phyloP scores from a whole-genome alignment of 2,329 filamentous ascomycete species.

The Sclerotinia spermophila region DNA sequence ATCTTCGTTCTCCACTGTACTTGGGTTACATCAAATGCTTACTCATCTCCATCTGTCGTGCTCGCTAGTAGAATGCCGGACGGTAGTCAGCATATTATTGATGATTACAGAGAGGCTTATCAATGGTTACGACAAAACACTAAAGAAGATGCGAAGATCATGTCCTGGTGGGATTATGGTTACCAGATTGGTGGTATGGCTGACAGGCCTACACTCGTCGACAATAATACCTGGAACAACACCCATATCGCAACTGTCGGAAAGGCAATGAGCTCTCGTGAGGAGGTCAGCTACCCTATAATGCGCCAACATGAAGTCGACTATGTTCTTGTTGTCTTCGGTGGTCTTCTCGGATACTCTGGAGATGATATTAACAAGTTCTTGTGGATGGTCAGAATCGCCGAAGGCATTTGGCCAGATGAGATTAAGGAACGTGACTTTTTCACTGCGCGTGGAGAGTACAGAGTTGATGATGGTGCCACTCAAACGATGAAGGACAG shows the following conservation, averaged over 20 bases:
- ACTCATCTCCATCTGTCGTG: conserved; percentile 96
- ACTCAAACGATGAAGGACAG: conserved; percentile 99
- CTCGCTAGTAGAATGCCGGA: conserved; percentile 89
- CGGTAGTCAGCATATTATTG: conserved; percentile 96
- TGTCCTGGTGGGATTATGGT: conserved; percentile 99
- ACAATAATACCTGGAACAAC: conserved; percentile 99
- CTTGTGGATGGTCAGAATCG: conserved; percentile 99
- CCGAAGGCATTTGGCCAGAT: conserved; percentile 99
- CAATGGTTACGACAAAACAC: conserved; percentile 99
- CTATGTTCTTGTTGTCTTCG: conserved; percentile 97
- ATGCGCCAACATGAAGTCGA: conserved; percentile 98
- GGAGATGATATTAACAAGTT: conserved; percentile 99
- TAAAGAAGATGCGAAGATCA: conserved; percentile 89
- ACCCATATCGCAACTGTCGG: conserved; percentile 98
- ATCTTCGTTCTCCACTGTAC: conserved; percentile 97
- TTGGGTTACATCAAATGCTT: conserved; percentile 98
- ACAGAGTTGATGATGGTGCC: conserved; percentile 87
- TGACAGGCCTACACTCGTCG: conserved; percentile 90
- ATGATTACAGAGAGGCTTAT: conserved; percentile 98
- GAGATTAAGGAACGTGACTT: conserved; percentile 96
- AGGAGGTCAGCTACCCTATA: conserved; percentile 98
- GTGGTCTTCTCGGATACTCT: conserved; percentile 92
- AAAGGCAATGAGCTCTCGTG: conserved; percentile 96
- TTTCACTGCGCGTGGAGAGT: conserved; percentile 91
- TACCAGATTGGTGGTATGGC: conserved; percentile 99